Evolutionary conservation across 2,329 filamentous ascomycete species (phyloP).

Genomic region (Knoxdaviesia capensis): DNA sequence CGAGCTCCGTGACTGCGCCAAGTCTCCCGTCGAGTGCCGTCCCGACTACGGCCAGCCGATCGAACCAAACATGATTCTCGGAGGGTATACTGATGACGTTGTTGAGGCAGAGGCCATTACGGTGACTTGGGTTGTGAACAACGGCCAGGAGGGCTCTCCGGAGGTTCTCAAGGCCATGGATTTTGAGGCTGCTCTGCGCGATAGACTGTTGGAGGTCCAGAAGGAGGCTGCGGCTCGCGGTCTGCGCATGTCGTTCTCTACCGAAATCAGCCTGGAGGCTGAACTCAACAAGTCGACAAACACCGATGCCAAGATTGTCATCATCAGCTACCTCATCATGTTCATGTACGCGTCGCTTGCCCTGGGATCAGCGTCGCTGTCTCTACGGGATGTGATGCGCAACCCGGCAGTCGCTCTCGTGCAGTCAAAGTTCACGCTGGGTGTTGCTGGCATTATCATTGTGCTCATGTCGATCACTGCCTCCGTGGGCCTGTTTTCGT

Average conservation of each 20-base stretch:
- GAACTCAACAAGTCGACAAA: constrained; percentile 97
- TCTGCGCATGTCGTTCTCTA: constrained; percentile 79
- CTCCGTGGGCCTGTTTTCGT: constrained; percentile 87
- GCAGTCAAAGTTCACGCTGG: constrained; percentile 90
- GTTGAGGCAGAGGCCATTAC: constrained; percentile 63
- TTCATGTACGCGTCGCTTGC: constrained; percentile 92
- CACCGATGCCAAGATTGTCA: constrained; percentile 90
- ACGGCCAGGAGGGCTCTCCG: constrained; percentile 53
- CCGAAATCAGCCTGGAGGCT: constrained; percentile 84
- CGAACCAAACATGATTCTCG: constrained; percentile 67
- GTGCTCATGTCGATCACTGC: constrained; percentile 95
- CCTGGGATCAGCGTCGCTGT: constrained; percentile 70
- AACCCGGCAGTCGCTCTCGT: constrained; percentile 76
- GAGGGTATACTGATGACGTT: constrained; percentile 53
- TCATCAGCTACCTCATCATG: constrained; percentile 97
- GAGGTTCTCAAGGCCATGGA: constrained; percentile 60
- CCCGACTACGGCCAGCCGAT: constrained; percentile 81
- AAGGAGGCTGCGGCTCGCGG: constrained; percentile 59
- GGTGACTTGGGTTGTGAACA: constrained; percentile 87
- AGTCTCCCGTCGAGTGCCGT: constrained; percentile 65
- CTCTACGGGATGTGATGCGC: constrained; percentile 52
- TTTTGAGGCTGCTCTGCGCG: constrained; percentile 67
- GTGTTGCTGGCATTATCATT: constrained; percentile 85
- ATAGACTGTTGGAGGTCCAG: constrained; percentile 57
- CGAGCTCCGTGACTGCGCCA: constrained; percentile 51